Base-by-base conservation (phyloP, 2,329 filamentous ascomycete genomes). In the Xylaria digitata region DNA sequence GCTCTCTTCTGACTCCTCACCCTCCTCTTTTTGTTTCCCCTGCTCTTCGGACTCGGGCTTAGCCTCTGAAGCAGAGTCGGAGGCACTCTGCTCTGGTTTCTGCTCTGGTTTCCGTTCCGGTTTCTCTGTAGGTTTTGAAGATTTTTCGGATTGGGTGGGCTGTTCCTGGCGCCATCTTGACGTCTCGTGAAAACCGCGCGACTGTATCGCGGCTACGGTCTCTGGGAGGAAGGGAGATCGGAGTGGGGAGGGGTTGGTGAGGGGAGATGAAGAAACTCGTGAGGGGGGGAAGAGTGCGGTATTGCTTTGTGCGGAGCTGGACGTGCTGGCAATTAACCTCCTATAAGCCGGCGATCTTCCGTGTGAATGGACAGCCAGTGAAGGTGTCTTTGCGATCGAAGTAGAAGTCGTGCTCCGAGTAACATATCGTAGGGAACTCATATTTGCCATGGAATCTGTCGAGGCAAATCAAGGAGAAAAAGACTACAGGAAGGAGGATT, bases 291-390 rank as follows among this genome's bases (percentile, higher is more conserved):
- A 68, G 64, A 71, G 72, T 65, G 69, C 70, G 70, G 74, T 75
- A 73, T 72, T 61, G 73, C 63, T 66, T 74, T 64, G 78, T 73
- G 63, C 42, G 17, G 66, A 65, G 53, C 77, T 80, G 64, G 76
- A 76, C 43, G 52, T 48, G 55, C 43, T 74, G 13, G 77, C 79
- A 62, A 80, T 57, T 82, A 86, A 81, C 78, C 84, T 81, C 74
- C 81, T 78, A 71, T 82, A 84, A 23, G 83, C 82, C 63, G 83
- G 83, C 60, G 82, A 81, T 79, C 81, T 83, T 76, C 81, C 78
- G 70, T 79, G 75, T 61, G 80, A 78, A 67, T 75, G 71, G 54
- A 77, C 74, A 58, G 75, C 73, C 67, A 80, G 78, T 64, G 79
- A 75, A 70, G 82, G 79, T 60, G 79, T 79, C 76, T 82, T 78